phyloP scores from a whole-genome alignment of 768 basidiomycete genomes.

The Amylocystis lapponica region DNA sequence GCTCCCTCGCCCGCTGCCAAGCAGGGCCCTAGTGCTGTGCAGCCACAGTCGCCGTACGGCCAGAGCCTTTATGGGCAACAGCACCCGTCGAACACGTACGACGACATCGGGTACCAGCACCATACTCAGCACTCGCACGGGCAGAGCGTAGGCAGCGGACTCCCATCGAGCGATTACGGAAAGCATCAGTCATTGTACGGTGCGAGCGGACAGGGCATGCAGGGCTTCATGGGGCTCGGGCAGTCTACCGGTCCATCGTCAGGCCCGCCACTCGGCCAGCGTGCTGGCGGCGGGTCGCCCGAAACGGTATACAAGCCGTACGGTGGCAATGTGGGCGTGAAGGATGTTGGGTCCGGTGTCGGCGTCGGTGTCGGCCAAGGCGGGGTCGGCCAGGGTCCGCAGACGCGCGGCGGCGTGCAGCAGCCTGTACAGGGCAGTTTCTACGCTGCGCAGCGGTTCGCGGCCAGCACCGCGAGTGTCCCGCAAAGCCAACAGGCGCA shows the following conservation, averaged over 20 bases:
- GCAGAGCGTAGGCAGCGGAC: constrained; percentile 30
- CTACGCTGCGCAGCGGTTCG: constrained; percentile 39
- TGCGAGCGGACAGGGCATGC: constrained; percentile 50
- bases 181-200: constrained; percentile 42
- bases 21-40: constrained; percentile 52
- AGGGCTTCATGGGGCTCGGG: constrained; percentile 66
- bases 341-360: constrained; percentile 50
- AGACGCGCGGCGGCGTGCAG: constrained; percentile 38
- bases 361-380: constrained; percentile 36
- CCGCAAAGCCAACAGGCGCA: constrained; percentile 48
- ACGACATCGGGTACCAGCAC: constrained; percentile 49
- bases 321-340: constrained; percentile 41
- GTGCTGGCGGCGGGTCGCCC: constrained; percentile 53
- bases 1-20: constrained; percentile 63
- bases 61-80: constrained; percentile 66
- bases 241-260: constrained; percentile 35
- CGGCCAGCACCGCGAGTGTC: constrained; percentile 31
- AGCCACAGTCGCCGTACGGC: constrained; percentile 54
- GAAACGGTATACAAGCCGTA: constrained; percentile 77
- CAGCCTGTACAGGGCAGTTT: constrained; percentile 39
- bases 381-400: constrained; percentile 34
- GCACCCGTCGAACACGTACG: constrained; percentile 43
- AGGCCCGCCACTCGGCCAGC: constrained; percentile 42
- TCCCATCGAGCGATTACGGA: constrained; percentile 37
- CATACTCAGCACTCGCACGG: constrained; percentile 52